Evolutionary conservation across 2,329 filamentous ascomycete genomes (phyloP).

Genomic region (Fusarium albosuccineum): DNA sequence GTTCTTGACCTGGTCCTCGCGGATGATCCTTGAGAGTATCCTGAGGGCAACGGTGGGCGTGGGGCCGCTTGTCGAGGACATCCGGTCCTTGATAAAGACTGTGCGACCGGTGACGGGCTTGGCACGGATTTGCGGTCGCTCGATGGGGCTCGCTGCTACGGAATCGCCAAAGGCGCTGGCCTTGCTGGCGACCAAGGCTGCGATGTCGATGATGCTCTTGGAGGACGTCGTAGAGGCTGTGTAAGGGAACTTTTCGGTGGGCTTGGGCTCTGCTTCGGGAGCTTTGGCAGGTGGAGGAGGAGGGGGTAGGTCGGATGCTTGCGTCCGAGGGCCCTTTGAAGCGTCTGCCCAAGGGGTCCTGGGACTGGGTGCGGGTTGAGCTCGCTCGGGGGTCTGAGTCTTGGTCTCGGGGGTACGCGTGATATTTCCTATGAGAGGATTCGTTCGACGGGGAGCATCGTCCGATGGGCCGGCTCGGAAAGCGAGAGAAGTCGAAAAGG

Average conservation of each 20-base stretch:
- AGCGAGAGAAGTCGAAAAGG: constrained; percentile 51
- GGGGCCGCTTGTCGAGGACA: constrained; percentile 46
- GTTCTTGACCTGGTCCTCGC: constrained; percentile 67
- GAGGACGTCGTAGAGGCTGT: constrained; percentile 40
- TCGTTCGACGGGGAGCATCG: constrained; percentile 36
- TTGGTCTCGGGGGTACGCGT: constrained; percentile 22
- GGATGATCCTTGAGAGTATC: constrained; percentile 55
- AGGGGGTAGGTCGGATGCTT: constrained; percentile 12
- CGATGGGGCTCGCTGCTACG: constrained; percentile 40
- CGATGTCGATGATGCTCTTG: constrained; percentile 50
- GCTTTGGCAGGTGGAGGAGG: constrained; percentile 27
- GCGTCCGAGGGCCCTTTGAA: too few species aligned
- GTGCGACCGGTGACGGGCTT: constrained; percentile 54
- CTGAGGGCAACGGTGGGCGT: constrained; percentile 61
- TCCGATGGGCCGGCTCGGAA: constrained; percentile 40
- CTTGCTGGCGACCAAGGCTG: constrained; percentile 52
- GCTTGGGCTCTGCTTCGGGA: constrained; percentile 5
- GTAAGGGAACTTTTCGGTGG: constrained; percentile 40
- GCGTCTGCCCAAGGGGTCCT: too few species aligned
- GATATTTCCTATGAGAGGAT: constrained; percentile 51
- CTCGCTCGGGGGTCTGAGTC: not conserved
- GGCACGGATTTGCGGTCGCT: constrained; percentile 48
- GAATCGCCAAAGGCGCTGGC: constrained; percentile 39
- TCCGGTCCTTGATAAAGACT: constrained; percentile 53
- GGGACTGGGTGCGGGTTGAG: not conserved